phyloP scores from a whole-genome alignment of 345 rosid genomes.

The Aquilaria sinensis region DNA sequence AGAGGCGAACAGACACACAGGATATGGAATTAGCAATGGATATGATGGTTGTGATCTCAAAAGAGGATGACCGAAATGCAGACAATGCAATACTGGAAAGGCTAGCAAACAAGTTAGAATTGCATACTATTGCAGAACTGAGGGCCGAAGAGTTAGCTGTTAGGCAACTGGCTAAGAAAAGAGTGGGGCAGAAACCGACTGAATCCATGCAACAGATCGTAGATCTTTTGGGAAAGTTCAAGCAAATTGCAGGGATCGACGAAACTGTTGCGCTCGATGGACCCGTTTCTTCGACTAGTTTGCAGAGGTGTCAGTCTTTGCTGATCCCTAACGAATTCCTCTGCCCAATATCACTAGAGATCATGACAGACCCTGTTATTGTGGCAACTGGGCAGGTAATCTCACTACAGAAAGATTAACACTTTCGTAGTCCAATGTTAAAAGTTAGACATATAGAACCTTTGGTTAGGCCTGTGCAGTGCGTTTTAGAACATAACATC shows the following conservation, averaged over 20 bases:
- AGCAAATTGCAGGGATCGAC: slow-evolving; percentile 39
- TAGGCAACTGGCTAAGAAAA: slow-evolving; percentile 28
- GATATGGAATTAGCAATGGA: slow-evolving; percentile 69
- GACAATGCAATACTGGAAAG: slow-evolving; percentile 49
- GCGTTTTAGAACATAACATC: too few species aligned
- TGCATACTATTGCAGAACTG: slow-evolving; percentile 43
- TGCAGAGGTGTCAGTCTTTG: slow-evolving; percentile 30
- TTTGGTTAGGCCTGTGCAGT: too few species aligned
- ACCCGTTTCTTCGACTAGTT: slow-evolving; percentile 23
- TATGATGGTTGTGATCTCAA: slow-evolving; percentile 48
- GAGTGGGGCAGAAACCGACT: slow-evolving; percentile 21
- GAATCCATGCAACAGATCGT: slow-evolving; percentile 33
- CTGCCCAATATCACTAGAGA: slow-evolving; percentile 51
- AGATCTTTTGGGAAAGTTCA: slow-evolving; percentile 40
- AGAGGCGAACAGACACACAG: slow-evolving; percentile 46
- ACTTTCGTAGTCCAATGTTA: background rate
- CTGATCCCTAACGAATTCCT: slow-evolving; percentile 48
- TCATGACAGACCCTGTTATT: slow-evolving; percentile 64
- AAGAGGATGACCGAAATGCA: slow-evolving; percentile 41
- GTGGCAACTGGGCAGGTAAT: slow-evolving; percentile 68
- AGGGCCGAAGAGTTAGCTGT: slow-evolving; percentile 38
- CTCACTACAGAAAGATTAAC: background rate
- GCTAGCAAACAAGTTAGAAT: slow-evolving; percentile 48
- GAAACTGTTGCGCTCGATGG: slow-evolving; percentile 28
- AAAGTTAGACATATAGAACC: background rate